Conservation (phyloP, 208 protist genomes). For the Leishmania tarentolae region DNA sequence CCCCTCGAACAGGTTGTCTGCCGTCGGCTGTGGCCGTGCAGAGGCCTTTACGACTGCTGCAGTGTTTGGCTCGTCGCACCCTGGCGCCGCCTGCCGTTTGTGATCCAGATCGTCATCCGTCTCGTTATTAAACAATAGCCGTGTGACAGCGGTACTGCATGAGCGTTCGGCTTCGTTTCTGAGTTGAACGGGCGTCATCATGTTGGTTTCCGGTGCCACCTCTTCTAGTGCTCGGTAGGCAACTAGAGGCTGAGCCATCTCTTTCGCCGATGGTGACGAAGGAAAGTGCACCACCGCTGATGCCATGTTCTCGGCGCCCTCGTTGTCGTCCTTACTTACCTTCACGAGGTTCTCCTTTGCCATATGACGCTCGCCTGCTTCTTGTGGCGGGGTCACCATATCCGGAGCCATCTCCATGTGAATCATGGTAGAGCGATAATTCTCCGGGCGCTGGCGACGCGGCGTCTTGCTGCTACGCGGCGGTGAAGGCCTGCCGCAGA, state of each 20-base stretch:
- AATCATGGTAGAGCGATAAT: conserved; percentile 35
- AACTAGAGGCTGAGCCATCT: not conserved
- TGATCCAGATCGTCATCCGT: not conserved
- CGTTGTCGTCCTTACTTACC: conserved; percentile 29
- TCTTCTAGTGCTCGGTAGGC: not conserved
- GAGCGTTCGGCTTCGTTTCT: not conserved
- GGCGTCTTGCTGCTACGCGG: conserved; percentile 30
- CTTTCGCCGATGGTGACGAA: not conserved
- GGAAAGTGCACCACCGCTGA: not conserved
- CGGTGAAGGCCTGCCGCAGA: conserved; percentile 7
- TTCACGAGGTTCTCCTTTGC: conserved; percentile 12
- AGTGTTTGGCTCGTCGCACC: not conserved
- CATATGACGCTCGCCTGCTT: conserved; percentile 6
- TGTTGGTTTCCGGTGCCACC: not conserved
- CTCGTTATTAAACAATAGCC: not conserved
- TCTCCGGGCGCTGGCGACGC: conserved; percentile 32
- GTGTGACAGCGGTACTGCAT: not conserved
- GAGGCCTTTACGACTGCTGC: not conserved
- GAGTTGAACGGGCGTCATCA: not conserved
- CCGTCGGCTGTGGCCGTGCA: conserved; percentile 5
- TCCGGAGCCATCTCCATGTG: conserved; percentile 37
- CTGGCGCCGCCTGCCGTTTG: not conserved
- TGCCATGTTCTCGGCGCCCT: not conserved
- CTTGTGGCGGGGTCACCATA: not conserved
- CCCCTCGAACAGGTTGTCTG: conserved; percentile 52